Evolutionary conservation across 257 asterid species (phyloP).

Genomic region (Avicennia marina): DNA sequence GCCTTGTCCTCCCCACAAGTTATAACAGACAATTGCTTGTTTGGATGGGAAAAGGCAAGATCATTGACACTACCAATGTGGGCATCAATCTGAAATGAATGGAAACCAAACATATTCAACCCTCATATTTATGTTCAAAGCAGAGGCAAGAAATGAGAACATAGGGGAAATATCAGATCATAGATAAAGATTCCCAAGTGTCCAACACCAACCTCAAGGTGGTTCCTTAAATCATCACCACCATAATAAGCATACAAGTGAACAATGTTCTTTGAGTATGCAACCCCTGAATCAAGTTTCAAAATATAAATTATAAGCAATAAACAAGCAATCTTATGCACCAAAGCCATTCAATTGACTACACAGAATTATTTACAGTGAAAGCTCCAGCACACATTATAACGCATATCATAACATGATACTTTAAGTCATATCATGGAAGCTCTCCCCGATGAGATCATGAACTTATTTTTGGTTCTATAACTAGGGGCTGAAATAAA

Average conservation of each 20-base stretch:
- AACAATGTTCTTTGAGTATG: slow-evolving; percentile 73
- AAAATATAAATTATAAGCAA: slow-evolving; percentile 9
- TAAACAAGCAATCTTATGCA: not conserved
- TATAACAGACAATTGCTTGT: slow-evolving; percentile 40
- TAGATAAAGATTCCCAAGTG: slow-evolving; percentile 1
- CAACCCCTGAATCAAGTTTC: slow-evolving; percentile 46
- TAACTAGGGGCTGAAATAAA: not conserved
- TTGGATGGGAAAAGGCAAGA: slow-evolving; percentile 52
- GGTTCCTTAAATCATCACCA: slow-evolving; percentile 42
- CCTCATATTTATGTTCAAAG: not conserved
- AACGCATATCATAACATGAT: not conserved
- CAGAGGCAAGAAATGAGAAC: not conserved
- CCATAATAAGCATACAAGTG: slow-evolving; percentile 48
- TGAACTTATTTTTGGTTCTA: not conserved
- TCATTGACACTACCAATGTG: slow-evolving; percentile 55
- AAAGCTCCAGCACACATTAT: slow-evolving; percentile 1
- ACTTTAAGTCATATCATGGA: not conserved
- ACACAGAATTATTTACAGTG: slow-evolving; percentile 1
- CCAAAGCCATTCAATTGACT: slow-evolving; percentile 1
- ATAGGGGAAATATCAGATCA: not conserved
- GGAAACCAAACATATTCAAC: slow-evolving; percentile 11
- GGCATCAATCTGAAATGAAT: slow-evolving; percentile 54
- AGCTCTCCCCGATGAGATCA: not conserved
- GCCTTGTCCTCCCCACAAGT: slow-evolving; percentile 73
- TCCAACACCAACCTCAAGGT: slow-evolving; percentile 47